Evolutionary conservation across 1,139 yeast species (phyloP).

Genomic region (Debaryomyces sp.): DNA sequence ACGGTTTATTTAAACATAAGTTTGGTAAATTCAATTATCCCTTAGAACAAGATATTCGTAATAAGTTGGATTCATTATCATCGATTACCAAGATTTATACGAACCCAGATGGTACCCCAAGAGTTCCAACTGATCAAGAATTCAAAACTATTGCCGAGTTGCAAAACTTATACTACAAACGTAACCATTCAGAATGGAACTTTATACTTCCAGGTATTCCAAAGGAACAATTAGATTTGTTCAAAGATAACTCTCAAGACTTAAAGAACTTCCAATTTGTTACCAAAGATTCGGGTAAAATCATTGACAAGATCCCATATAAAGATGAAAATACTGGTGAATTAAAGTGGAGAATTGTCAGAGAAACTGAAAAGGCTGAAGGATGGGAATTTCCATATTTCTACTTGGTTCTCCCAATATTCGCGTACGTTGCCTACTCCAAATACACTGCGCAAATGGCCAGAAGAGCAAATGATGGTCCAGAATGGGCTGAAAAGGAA

Average conservation of each 20-base stretch:
- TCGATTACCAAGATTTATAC: slow-evolving; percentile 64
- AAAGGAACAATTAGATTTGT: slow-evolving; percentile 59
- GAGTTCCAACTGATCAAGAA: slow-evolving; percentile 72
- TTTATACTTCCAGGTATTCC: slow-evolving; percentile 57
- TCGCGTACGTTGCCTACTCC: slow-evolving; percentile 44
- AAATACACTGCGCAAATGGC: slow-evolving; percentile 50
- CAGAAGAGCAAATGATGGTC: slow-evolving; percentile 47
- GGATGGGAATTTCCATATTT: slow-evolving; percentile 85
- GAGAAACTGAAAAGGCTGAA: slow-evolving; percentile 74
- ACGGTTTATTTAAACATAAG: slow-evolving; percentile 41
- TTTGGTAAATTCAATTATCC: slow-evolving; percentile 43
- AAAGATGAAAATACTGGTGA: slow-evolving; percentile 79
- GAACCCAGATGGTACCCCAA: slow-evolving; percentile 76
- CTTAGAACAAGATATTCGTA: slow-evolving; percentile 47
- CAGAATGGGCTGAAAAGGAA: slow-evolving; percentile 86
- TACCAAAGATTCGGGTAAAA: slow-evolving; percentile 64
- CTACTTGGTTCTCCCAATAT: slow-evolving; percentile 69
- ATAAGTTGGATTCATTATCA: slow-evolving; percentile 51
- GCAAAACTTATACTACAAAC: slow-evolving; percentile 60
- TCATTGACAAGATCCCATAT: slow-evolving; percentile 83
- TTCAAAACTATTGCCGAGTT: slow-evolving; percentile 75
- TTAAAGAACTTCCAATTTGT: slow-evolving; percentile 62
- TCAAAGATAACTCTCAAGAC: slow-evolving; percentile 64
- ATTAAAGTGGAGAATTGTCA: slow-evolving; percentile 75
- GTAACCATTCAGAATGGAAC: slow-evolving; percentile 66